These are phyloP conservation scores for Adansonia madagascariensis DNA, from an alignment of 441 rosid species.

Conservation along the genomic window DNA sequence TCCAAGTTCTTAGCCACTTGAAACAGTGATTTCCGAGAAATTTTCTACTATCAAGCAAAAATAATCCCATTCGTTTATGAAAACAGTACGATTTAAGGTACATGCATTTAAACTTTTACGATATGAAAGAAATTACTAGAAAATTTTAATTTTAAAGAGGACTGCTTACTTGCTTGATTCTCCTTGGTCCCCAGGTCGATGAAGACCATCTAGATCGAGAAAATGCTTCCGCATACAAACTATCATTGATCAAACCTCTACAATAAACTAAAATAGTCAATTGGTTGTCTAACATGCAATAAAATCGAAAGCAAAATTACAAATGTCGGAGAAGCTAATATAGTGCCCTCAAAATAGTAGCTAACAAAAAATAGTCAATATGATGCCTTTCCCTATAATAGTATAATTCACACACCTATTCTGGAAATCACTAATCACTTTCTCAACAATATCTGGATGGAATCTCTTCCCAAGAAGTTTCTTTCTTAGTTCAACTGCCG, in stretches of 20 bases:
- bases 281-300: constrained; percentile 12
- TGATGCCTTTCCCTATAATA: constrained; percentile 7
- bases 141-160: constrained; percentile 21
- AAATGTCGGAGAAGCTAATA: neutral
- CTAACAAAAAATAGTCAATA: constrained; percentile 2
- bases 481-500: constrained; percentile 73
- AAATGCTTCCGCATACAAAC: constrained; percentile 75
- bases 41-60: neutral
- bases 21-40: constrained; percentile 10
- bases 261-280: constrained; percentile 30
- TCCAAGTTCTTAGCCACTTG: constrained; percentile 4
- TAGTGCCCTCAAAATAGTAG: constrained; percentile 9
- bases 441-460: constrained; percentile 47
- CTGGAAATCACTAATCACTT: constrained; percentile 58
- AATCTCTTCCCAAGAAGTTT: constrained; percentile 65
- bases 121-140: neutral
- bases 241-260: constrained; percentile 82
- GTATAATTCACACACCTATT: constrained; percentile 45
- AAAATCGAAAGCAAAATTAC: neutral
- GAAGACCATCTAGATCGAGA: constrained; percentile 86
- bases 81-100: neutral
- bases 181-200: constrained; percentile 83
- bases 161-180: constrained; percentile 75
- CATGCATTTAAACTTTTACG: neutral
- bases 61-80: neutral